Base-by-base conservation (phyloP, 2,329 filamentous ascomycete genomes). In the Penicillium sp. region DNA sequence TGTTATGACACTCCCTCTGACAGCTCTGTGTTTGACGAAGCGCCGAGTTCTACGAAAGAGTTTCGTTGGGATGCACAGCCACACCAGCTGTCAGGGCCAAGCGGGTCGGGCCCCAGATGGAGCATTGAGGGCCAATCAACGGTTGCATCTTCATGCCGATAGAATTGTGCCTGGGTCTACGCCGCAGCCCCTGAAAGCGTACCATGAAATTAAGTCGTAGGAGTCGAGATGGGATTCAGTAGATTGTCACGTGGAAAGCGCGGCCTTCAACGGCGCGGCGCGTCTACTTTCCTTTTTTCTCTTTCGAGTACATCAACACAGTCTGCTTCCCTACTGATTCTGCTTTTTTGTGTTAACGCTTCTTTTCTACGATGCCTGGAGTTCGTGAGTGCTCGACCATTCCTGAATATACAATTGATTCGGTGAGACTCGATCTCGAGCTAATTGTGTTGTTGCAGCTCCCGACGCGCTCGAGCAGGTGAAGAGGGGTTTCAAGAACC, bases 401-500 rank as follows among this genome's bases (percentile, higher is more conserved):
- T 22, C 18, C 18, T 15, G 12, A 8, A 35, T 27, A 32, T 11
- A 13, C n/a, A n/a, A 4, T 28, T 16, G 9, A 22, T 11, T 23
- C 22, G 33, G 7, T 31, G 16, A 30, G 11, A 27, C 26, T 6
- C 25, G 16, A 15, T n/a, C n/a, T n/a, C n/a, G n/a, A n/a, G n/a
- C n/a, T n/a, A n/a, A n/a, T n/a, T n/a, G n/a, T n/a, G n/a, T 9
- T 26, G 17, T 5, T 20, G 18, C 30, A 62, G 59, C 59, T 27
- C 56, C 55, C 36, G 50, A 60, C 49, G 51, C 56, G 37, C 43
- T 61, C 16, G 44, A 56, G 14, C 52, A 60, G 45, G 30, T 64
- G 43, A 64, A 64, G 55, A 54, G 52, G 29, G 51, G 54, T 33
- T 46, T 62, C 29, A 64, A 59, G 37, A 41, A 44, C 26, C 48